phyloP scores from a whole-genome alignment of 805 yeast species.

The Hanseniaspora singularis region DNA sequence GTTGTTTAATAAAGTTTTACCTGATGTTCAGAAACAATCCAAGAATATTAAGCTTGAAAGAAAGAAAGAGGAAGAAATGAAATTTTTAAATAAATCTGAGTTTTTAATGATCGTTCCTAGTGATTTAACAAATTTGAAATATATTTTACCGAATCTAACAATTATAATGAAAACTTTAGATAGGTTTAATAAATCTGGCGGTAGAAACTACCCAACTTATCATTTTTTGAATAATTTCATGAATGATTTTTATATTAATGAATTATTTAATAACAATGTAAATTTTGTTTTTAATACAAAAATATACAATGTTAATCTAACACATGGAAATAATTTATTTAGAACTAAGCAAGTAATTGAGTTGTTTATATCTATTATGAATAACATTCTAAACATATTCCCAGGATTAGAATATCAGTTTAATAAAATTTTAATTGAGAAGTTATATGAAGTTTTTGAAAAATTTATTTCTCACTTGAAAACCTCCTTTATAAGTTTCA shows the following conservation, averaged over 20 bases:
- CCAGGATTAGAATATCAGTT: constrained; percentile 13
- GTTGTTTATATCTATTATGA: neutral
- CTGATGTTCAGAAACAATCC: neutral
- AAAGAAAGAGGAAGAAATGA: neutral
- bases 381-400: constrained; percentile 1
- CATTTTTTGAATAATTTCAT: neutral
- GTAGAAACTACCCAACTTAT: neutral
- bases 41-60: neutral
- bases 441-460: neutral
- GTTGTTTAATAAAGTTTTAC: neutral
- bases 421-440: neutral
- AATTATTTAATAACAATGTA: constrained; percentile 1
- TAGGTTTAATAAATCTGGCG: neutral
- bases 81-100: neutral
- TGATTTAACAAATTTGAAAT: constrained; percentile 6
- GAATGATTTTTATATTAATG: constrained; percentile 8
- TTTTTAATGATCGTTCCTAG: constrained; percentile 1
- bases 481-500: neutral
- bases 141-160: constrained; percentile 11
- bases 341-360: neutral
- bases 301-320: neutral
- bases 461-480: neutral
- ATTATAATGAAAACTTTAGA: neutral
- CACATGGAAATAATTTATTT: neutral
- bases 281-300: neutral